Conservation (phyloP, 2,329 filamentous ascomycete species). For the Talaromyces islandicus region DNA sequence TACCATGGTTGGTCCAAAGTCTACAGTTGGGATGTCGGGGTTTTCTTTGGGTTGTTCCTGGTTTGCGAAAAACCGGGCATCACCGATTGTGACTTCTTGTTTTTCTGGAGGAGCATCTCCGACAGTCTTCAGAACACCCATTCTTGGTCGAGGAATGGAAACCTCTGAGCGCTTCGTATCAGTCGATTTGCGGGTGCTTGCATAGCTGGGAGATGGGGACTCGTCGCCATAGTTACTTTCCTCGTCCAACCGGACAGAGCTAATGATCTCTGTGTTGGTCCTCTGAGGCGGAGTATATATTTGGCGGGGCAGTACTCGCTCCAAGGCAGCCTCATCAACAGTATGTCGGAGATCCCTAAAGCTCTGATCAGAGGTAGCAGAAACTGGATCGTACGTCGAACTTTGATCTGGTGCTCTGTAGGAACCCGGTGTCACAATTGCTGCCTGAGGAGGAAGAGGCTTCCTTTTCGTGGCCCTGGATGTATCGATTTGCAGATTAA, state of each 20-base stretch:
- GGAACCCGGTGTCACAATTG: neutral
- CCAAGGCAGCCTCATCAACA: slow-evolving; percentile 46
- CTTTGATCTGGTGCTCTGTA: slow-evolving; percentile 1
- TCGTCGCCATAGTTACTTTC: slow-evolving; percentile 53
- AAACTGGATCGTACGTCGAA: slow-evolving; percentile 14
- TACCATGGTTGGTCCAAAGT: slow-evolving; percentile 81
- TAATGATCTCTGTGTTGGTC: neutral
- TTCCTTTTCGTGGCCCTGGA: slow-evolving; percentile 47
- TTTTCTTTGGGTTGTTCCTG: slow-evolving; percentile 29
- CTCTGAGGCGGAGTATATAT: slow-evolving; percentile 20
- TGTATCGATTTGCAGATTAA: slow-evolving; percentile 28
- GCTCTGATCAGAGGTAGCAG: slow-evolving; percentile 28
- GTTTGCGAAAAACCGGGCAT: slow-evolving; percentile 36
- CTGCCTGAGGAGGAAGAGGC: slow-evolving; percentile 41
- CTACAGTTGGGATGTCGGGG: slow-evolving; percentile 63
- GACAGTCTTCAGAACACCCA: slow-evolving; percentile 73
- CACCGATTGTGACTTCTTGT: slow-evolving; percentile 41
- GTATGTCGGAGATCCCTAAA: slow-evolving; percentile 37
- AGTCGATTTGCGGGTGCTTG: slow-evolving; percentile 59
- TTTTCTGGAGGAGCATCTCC: slow-evolving; percentile 48
- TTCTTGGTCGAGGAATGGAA: slow-evolving; percentile 56
- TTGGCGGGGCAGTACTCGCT: slow-evolving; percentile 37
- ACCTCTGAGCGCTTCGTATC: slow-evolving; percentile 35
- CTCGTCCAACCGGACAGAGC: slow-evolving; percentile 21
- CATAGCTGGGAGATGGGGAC: slow-evolving; percentile 70